Evolutionary conservation across 805 yeast genomes (phyloP).

Genomic region (Myxozyma sirexii): DNA sequence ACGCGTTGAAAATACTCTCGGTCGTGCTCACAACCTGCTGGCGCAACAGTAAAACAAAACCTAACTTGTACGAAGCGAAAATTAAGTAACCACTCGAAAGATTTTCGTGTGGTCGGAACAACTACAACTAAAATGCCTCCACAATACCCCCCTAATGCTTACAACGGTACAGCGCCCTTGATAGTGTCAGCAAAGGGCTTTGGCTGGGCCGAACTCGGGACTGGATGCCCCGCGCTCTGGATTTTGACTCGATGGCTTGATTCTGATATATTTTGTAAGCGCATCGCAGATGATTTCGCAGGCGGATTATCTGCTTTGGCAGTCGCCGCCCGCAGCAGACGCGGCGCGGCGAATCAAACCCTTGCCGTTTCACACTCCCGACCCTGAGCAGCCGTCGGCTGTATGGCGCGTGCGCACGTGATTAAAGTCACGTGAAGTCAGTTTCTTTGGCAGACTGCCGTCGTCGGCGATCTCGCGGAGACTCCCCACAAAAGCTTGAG

Average conservation of each 20-base stretch:
- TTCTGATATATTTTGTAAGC: too few species aligned
- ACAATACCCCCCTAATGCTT: not conserved
- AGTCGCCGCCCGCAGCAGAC: too few species aligned
- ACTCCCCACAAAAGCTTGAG: not conserved
- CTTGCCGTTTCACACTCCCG: not conserved
- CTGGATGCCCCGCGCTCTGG: not conserved
- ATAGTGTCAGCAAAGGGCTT: not conserved
- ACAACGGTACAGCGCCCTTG: not conserved
- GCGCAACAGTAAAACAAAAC: too few species aligned
- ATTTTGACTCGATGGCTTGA: not conserved
- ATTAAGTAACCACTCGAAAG: too few species aligned
- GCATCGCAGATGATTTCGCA: too few species aligned
- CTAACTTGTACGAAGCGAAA: too few species aligned
- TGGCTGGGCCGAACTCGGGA: constrained; percentile 1
- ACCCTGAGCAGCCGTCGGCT: not conserved
- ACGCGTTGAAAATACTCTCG: too few species aligned
- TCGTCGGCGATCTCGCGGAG: not conserved
- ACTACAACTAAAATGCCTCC: not conserved
- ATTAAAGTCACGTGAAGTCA: not conserved
- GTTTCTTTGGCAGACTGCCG: not conserved
- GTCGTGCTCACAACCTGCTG: too few species aligned
- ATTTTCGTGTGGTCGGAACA: not conserved
- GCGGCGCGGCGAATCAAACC: not conserved
- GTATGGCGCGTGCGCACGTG: not conserved
- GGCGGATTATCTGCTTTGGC: too few species aligned